phyloP scores from a whole-genome alignment of 2,329 filamentous ascomycete genomes.

The Fusarium nanum region DNA sequence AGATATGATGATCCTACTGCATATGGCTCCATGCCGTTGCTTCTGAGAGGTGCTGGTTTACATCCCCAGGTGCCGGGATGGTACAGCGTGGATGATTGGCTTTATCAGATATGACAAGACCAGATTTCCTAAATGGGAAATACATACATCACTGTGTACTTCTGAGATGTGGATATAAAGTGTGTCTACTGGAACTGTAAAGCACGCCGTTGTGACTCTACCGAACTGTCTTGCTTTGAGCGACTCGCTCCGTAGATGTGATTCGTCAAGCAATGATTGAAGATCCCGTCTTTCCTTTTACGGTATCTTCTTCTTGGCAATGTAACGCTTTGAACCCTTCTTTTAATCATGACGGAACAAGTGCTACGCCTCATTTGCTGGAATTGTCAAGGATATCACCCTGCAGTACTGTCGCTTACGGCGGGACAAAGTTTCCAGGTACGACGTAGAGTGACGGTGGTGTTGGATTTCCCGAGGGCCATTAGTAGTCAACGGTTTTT shows the following conservation, averaged over 20 bases:
- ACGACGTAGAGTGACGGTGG: constrained; percentile 9
- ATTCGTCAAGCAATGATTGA: constrained; percentile 11
- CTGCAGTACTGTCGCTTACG: constrained; percentile 44
- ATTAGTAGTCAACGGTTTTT: constrained; percentile 14
- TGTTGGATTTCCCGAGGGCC: not conserved
- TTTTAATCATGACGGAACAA: constrained; percentile 40
- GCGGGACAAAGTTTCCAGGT: constrained; percentile 40
- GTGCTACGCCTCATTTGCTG: constrained; percentile 22
- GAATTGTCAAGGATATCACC: constrained; percentile 10
- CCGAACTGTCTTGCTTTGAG: constrained; percentile 1
- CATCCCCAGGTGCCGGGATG: not conserved
- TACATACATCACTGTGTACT: constrained; percentile 10
- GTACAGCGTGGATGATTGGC: not conserved
- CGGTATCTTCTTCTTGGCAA: constrained; percentile 13
- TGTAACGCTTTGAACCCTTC: constrained; percentile 23
- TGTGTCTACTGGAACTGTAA: not conserved
- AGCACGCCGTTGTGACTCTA: not conserved
- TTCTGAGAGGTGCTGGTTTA: constrained; percentile 6
- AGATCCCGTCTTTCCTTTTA: constrained; percentile 9
- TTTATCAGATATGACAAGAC: constrained; percentile 28
- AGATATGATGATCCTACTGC: constrained; percentile 2
- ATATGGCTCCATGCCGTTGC: constrained; percentile 18
- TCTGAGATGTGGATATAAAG: not conserved
- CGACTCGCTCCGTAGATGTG: constrained; percentile 1
- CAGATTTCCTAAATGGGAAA: constrained; percentile 11